These are phyloP conservation scores for Fusarium keratoplasticum DNA, from an alignment of 2,329 filamentous ascomycete species.

Conservation along the genomic window DNA sequence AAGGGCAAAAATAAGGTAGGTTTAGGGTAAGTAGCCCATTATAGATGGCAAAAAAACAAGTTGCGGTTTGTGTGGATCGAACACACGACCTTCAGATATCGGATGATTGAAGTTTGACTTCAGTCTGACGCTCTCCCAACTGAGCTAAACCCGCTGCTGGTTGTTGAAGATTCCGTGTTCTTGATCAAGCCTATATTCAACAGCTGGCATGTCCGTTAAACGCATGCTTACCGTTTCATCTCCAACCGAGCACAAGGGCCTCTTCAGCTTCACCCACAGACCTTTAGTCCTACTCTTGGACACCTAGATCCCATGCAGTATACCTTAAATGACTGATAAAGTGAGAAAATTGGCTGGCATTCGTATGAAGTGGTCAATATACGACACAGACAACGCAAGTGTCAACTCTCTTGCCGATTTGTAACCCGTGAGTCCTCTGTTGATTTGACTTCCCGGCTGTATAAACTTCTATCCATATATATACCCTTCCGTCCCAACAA, in stretches of 20 bases:
- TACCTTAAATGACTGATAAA: background rate
- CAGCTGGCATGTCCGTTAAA: too few species aligned
- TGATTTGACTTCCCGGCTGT: too few species aligned
- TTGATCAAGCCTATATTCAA: rapidly evolving
- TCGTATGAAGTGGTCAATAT: background rate
- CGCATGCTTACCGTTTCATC: background rate
- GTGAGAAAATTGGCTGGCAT: too few species aligned
- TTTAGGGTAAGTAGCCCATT: background rate
- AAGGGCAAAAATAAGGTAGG: constrained; percentile 11
- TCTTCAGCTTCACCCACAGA: background rate
- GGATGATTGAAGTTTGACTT: constrained; percentile 38
- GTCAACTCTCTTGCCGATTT: too few species aligned
- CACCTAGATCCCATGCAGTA: background rate
- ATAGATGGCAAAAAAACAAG: background rate
- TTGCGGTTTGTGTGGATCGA: constrained; percentile 44
- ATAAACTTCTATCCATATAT: background rate
- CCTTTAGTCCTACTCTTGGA: background rate
- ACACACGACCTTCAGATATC: constrained; percentile 46
- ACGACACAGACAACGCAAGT: background rate
- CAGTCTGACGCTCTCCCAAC: constrained; percentile 46
- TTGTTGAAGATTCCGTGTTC: background rate
- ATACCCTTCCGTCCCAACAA: background rate
- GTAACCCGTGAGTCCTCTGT: too few species aligned
- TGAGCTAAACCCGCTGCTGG: constrained; percentile 46
- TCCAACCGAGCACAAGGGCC: background rate